These are phyloP conservation scores for Arthrobotrys sphaeroides DNA, from an alignment of 2,329 filamentous ascomycete genomes.

Conservation along the genomic window DNA sequence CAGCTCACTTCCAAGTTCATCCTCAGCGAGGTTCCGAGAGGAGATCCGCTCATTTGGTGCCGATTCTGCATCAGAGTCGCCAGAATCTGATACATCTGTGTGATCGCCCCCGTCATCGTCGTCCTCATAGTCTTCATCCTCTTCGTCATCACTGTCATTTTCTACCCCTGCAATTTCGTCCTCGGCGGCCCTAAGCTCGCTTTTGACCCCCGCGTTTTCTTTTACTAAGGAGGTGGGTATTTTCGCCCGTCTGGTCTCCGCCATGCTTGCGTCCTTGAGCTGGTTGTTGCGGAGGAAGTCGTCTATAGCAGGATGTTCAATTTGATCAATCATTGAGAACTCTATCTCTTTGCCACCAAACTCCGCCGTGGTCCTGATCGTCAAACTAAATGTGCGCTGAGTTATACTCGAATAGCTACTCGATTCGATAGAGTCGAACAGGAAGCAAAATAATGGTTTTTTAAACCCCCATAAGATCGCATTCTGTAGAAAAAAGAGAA, in stretches of 20 bases:
- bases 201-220: slow-evolving; percentile 39
- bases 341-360: slow-evolving; percentile 68
- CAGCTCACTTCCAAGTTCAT: slow-evolving; percentile 44
- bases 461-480: slow-evolving; percentile 77
- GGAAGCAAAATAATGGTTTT: slow-evolving; percentile 73
- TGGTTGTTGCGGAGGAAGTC: slow-evolving; percentile 71
- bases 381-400: slow-evolving; percentile 75
- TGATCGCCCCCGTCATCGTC: slow-evolving; percentile 3
- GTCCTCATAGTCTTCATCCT: slow-evolving; percentile 32
- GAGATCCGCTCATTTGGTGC: neutral
- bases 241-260: slow-evolving; percentile 73
- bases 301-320: slow-evolving; percentile 73
- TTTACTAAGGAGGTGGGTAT: slow-evolving; percentile 57
- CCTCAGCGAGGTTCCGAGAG: slow-evolving; percentile 39
- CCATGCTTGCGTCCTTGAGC: slow-evolving; percentile 74
- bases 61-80: slow-evolving; percentile 6
- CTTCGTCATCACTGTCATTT: slow-evolving; percentile 32
- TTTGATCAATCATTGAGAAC: slow-evolving; percentile 75
- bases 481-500: slow-evolving; percentile 72
- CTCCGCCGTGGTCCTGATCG: slow-evolving; percentile 66
- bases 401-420: slow-evolving; percentile 75
- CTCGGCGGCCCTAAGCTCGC: slow-evolving; percentile 45
- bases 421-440: slow-evolving; percentile 69
- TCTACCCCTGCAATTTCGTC: slow-evolving; percentile 42
- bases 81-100: slow-evolving; percentile 14